Evolutionary conservation across 2,329 filamentous ascomycete genomes (phyloP), one percentile per base, ranked within the genome.

Genomic region (Zasmidium angulare): DNA sequence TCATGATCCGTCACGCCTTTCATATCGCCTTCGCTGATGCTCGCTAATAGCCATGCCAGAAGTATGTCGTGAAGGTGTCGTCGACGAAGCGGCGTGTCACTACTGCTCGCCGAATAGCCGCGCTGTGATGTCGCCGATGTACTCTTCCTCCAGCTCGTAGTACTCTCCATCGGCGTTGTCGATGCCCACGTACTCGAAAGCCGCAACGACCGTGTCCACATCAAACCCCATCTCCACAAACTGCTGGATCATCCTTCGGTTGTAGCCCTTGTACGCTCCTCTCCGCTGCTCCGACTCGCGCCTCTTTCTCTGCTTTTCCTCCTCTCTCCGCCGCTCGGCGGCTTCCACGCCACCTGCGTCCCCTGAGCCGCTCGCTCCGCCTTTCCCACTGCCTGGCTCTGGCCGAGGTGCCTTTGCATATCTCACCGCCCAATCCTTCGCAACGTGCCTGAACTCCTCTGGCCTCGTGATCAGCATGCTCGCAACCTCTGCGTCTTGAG

Each of bases 401-500:
- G 82, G 73, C 58, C 82, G 79, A 0, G 90, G 90, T 17, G 95
- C 95, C 29, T 88, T 86, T 1, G 93, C 95, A 74, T 93, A 85
- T 67, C 85, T 84, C 48, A 96, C 85, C 2, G 95, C 91, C 95
- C 95, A 99, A 66, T 97, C 90, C 63, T 92, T 86, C 0, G 95
- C 95, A 65, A 89, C 88, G 64, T 86, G 83, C 56, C 90, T 86
- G 70, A 97, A 98, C 58, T 87, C 85, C 50, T 89, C 85, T 0
- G 91, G 91, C 50, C 90, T 84, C 1, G 87, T 84, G 60, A 96
- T 81, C 71, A 98, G 82, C 91, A 97, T 96, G 70, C 84, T 86
- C 22, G 95, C 95, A 1, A 98, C 95, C 75, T 97, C 91, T 43
- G 93, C 93, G 71, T 99, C 95, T 78, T 99, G 95, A 0, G 95